A percentile compares a stretch with the other conserved stretches of the same genome.
Evolutionary conservation across 306 rosid species (phyloP).

Genomic region (Citrullus amarus): DNA sequence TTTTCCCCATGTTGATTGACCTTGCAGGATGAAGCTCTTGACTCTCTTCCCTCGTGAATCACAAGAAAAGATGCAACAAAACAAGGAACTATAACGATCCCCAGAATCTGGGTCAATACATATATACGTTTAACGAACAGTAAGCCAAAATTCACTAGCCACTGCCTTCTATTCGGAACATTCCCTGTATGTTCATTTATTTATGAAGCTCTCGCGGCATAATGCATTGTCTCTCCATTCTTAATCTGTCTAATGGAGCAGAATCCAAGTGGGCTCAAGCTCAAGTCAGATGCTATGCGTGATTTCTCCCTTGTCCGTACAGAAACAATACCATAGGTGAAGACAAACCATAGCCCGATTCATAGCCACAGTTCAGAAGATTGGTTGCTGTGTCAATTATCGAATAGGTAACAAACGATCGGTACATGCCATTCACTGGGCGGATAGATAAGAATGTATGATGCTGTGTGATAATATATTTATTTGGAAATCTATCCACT

Average conservation of each 20-base stretch:
- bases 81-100: conserved; percentile 25
- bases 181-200: background rate
- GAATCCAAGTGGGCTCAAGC: background rate
- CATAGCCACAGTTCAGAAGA: background rate
- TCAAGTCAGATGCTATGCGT: background rate
- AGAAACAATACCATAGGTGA: background rate
- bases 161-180: background rate
- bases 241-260: background rate
- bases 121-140: background rate
- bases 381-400: background rate
- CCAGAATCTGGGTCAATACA: background rate
- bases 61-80: conserved; percentile 24
- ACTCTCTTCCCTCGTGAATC: conserved; percentile 38
- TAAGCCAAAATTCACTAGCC: background rate
- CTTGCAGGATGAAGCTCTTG: conserved; percentile 58
- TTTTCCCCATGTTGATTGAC: background rate
- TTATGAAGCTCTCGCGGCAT: background rate
- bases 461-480: background rate
- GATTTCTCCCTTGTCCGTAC: background rate
- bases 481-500: background rate
- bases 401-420: background rate
- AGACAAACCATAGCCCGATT: background rate
- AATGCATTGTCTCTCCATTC: background rate
- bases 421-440: background rate
- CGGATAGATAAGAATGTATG: background rate